Evolutionary conservation across 768 basidiomycete genomes (phyloP).

Genomic region (Dacryopinax primogenitus): DNA sequence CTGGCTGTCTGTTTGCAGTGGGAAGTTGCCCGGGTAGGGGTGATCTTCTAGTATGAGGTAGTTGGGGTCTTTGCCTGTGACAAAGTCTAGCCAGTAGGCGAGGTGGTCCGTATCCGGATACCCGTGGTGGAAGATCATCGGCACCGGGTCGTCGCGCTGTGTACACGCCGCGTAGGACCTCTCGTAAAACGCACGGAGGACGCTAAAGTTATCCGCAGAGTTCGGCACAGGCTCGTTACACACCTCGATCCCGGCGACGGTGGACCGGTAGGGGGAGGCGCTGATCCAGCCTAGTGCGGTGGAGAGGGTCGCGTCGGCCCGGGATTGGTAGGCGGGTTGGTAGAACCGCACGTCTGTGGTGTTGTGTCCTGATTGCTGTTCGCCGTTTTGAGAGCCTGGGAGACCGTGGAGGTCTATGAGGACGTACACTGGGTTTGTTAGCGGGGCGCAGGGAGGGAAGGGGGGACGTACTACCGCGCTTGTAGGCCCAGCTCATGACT

Average conservation of each 20-base stretch:
- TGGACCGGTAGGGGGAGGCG: conserved; percentile 20
- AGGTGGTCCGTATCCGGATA: conserved; percentile 14
- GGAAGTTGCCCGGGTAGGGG: conserved; percentile 19
- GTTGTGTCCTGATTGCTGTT: conserved; percentile 20
- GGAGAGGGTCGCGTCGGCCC: conserved; percentile 17
- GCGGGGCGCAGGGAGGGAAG: not conserved
- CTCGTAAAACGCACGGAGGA: conserved; percentile 20
- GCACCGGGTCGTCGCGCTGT: not conserved
- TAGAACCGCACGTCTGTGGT: conserved; percentile 16
- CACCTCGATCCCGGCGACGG: conserved; percentile 19
- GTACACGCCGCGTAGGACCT: not conserved
- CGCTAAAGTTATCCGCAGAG: not conserved
- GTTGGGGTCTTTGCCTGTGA: conserved; percentile 17
- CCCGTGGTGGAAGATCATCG: conserved; percentile 16
- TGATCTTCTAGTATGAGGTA: conserved; percentile 16
- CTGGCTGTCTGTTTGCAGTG: conserved; percentile 15
- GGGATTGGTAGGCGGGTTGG: conserved; percentile 15
- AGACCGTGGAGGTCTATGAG: conserved; percentile 19
- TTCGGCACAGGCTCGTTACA: conserved; percentile 9
- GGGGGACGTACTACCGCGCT: not conserved
- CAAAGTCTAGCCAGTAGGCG: conserved; percentile 13
- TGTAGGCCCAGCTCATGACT: conserved; percentile 13
- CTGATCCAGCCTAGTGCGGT: conserved; percentile 19
- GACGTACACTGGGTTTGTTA: conserved; percentile 18
- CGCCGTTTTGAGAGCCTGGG: conserved; percentile 24